These are phyloP conservation scores for Venturia nashicola DNA, from an alignment of 2,329 filamentous ascomycete species.

Conservation along the genomic window DNA sequence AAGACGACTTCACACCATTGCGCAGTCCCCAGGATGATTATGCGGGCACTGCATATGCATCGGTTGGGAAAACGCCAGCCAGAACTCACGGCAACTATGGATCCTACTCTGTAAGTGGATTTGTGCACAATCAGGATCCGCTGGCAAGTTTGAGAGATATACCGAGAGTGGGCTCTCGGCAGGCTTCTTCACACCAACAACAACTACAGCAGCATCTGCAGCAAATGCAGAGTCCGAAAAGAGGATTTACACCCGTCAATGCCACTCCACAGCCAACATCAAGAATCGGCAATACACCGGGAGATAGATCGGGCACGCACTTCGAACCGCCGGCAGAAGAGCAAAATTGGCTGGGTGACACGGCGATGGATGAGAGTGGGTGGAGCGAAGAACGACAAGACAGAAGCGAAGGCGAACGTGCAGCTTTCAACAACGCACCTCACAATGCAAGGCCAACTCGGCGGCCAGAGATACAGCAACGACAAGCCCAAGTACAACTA, in stretches of 20 bases:
- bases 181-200: conserved; percentile 3
- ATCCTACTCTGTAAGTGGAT: not conserved
- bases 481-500: conserved; percentile 3
- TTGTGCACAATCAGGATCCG: not conserved
- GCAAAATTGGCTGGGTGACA: conserved; percentile 5
- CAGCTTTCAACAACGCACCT: not conserved
- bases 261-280: not conserved
- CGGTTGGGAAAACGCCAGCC: not conserved
- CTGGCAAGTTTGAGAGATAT: conserved; percentile 1
- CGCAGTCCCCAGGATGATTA: not conserved
- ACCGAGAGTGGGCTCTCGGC: not conserved
- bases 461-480: not conserved
- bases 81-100: not conserved
- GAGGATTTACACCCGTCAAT: not conserved
- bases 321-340: not conserved
- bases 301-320: not conserved
- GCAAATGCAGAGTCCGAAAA: not conserved
- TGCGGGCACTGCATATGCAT: not conserved
- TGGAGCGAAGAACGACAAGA: not conserved
- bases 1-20: not conserved
- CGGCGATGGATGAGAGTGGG: not conserved
- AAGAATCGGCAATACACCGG: not conserved
- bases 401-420: not conserved
- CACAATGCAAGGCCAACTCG: conserved; percentile 5
- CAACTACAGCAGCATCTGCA: not conserved